These are phyloP conservation scores for Neocatenulostroma microsporum DNA, from an alignment of 2,329 filamentous ascomycete species.

Conservation along the genomic window DNA sequence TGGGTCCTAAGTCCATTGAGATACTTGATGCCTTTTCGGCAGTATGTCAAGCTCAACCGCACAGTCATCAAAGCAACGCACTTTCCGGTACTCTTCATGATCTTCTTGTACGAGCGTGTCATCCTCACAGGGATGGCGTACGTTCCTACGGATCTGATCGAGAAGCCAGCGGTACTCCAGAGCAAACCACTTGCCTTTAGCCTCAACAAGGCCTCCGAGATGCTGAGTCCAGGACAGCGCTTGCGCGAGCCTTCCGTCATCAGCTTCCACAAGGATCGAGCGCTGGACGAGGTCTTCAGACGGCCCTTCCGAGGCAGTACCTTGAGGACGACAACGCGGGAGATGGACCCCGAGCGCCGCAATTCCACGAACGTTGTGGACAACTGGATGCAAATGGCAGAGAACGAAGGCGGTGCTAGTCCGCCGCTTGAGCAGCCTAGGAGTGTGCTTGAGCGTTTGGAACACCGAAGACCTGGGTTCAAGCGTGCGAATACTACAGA, in stretches of 20 bases:
- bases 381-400: constrained; percentile 76
- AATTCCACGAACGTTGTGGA: constrained; percentile 76
- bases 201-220: constrained; percentile 33
- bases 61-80: constrained; percentile 86
- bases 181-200: constrained; percentile 27
- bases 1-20: constrained; percentile 81
- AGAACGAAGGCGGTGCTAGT: constrained; percentile 45
- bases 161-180: constrained; percentile 43
- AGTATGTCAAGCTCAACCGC: constrained; percentile 81
- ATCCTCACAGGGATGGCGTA: constrained; percentile 69
- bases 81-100: constrained; percentile 75
- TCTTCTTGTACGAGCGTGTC: constrained; percentile 78
- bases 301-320: constrained; percentile 55
- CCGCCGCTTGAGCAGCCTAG: constrained; percentile 55
- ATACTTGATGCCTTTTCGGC: constrained; percentile 68
- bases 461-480: constrained; percentile 46
- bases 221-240: constrained; percentile 59
- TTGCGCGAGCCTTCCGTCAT: constrained; percentile 74
- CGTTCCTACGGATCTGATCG: constrained; percentile 78
- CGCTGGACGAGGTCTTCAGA: constrained; percentile 85
- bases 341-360: constrained; percentile 48
- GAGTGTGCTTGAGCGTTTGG: constrained; percentile 51
- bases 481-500: constrained; percentile 43
- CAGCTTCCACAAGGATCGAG: constrained; percentile 82
- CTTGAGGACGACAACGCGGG: constrained; percentile 45